Base-by-base conservation (phyloP, 2,329 filamentous ascomycete species). In the Nectriaceae sp. region DNA sequence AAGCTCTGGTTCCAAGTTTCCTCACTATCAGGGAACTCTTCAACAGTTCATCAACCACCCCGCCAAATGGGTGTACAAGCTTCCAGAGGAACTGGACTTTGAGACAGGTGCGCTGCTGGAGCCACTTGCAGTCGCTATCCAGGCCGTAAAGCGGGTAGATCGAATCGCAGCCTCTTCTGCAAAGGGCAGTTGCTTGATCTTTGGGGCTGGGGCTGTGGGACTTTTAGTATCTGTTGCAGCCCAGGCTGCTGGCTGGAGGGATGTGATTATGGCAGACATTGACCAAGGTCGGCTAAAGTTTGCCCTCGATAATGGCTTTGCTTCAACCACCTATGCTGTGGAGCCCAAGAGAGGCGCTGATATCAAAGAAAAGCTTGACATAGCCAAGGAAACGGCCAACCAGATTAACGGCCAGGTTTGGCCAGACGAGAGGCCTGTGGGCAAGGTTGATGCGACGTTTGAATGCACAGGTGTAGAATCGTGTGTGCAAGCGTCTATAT, bases 41-140 rank as follows among this genome's bases (percentile, higher is more conserved):
- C 80, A 82, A 57, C 65, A 80, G 50, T 83, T 78, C 65, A 81
- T 80, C 57, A 71, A 77, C 20, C 82, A 85, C 54, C 78, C 80
- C 0, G 80, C 81, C 2, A 78, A 75, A 60, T 85, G 78, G 75
- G 63, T 79, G 18, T 76, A 81, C 64, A 73, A 73, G 39, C 40
- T 49, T 4, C 47, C 47, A 11, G 20, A 37, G 13, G 11, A 26
- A 5, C 21, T 49, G 2, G 24, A 42, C 11, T 49, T 45, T 26
- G 47, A 37, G 18, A 11, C 41, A n/a, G 47, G 42, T 5, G 42
- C 42, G 15, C 39, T 49, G 13, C 38, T 49, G 37, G 47, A 49
- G 20, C 47, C 47, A 16, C 42, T 49, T 5, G 16, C 42, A 13
- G 46, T 48, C 16, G 33, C 33, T 5, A 16, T 36, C 33, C 33